These are phyloP conservation scores for Stephania yunnanensis DNA, from an alignment of 164 flowering plant genomes.

Conservation along the genomic window DNA sequence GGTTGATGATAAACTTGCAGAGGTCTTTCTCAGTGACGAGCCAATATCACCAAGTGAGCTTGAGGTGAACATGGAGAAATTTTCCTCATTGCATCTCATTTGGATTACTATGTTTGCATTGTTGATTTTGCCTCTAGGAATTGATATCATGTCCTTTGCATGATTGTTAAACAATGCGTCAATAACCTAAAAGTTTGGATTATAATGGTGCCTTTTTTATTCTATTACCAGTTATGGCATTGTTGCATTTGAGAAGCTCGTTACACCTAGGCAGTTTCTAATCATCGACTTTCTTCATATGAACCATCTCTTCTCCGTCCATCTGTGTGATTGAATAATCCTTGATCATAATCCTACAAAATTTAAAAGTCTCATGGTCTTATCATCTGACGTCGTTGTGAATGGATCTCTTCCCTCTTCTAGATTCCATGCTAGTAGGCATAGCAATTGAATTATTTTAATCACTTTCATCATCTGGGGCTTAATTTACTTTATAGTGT, in stretches of 20 bases:
- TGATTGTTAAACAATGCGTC: not conserved
- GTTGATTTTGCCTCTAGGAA: not conserved
- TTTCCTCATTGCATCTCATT: not conserved
- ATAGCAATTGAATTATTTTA: not conserved
- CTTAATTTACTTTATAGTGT: not conserved
- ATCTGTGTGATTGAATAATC: too few relatives aligned
- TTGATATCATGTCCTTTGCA: not conserved
- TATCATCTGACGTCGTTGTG: too few relatives aligned
- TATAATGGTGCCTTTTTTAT: not conserved
- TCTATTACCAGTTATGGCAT: not conserved
- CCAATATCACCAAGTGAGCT: constrained; percentile 79
- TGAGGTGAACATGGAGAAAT: constrained; percentile 41
- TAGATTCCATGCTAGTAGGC: not conserved
- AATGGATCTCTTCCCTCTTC: not conserved
- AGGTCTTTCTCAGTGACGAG: constrained; percentile 80
- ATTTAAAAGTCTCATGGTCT: too few relatives aligned
- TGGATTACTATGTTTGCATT: constrained; percentile 3
- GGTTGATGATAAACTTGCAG: constrained; percentile 95
- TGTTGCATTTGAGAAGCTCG: too few relatives aligned
- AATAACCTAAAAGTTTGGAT: not conserved
- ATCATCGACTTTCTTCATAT: not conserved
- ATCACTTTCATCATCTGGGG: not conserved
- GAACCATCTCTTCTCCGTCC: not conserved
- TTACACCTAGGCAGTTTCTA: too few relatives aligned
- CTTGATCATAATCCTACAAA: too few relatives aligned